Conservation (phyloP, 2,329 filamentous ascomycete species). For the Penicillium expansum region DNA sequence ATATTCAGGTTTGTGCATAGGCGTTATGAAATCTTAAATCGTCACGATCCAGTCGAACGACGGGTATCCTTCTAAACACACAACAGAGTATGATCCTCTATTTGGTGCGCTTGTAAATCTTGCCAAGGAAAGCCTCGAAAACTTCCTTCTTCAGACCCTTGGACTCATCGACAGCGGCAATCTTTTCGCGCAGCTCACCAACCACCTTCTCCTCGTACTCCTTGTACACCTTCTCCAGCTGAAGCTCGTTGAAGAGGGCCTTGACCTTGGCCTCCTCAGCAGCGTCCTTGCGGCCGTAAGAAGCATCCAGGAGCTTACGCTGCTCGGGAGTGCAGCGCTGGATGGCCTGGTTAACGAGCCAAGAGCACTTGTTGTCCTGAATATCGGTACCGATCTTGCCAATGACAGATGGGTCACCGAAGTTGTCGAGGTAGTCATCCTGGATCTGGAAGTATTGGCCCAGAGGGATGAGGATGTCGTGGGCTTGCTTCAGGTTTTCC, state of each 20-base stretch:
- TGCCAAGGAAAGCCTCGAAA: slow-evolving; percentile 84
- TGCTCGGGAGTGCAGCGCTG: slow-evolving; percentile 77
- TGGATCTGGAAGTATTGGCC: slow-evolving; percentile 99
- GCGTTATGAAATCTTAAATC: not conserved
- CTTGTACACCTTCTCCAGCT: slow-evolving; percentile 78
- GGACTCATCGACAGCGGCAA: slow-evolving; percentile 77
- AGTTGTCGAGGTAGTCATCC: slow-evolving; percentile 98
- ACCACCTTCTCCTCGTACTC: slow-evolving; percentile 88
- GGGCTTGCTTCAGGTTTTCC: slow-evolving; percentile 82
- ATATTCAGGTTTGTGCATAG: not conserved
- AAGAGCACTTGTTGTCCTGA: slow-evolving; percentile 99
- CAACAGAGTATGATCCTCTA: slow-evolving; percentile 47
- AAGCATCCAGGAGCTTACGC: slow-evolving; percentile 79
- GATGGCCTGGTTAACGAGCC: slow-evolving; percentile 94
- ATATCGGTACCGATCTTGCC: slow-evolving; percentile 99
- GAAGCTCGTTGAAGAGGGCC: slow-evolving; percentile 80
- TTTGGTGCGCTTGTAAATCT: slow-evolving; percentile 98
- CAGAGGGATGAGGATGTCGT: slow-evolving; percentile 91
- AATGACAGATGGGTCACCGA: slow-evolving; percentile 85
- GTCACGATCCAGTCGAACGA: slow-evolving; percentile 6
- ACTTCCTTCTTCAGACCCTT: slow-evolving; percentile 85
- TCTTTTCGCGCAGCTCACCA: slow-evolving; percentile 70
- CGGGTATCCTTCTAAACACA: slow-evolving; percentile 14
- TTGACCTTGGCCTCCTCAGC: slow-evolving; percentile 82
- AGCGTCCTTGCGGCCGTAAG: slow-evolving; percentile 91